Conservation (phyloP, 768 basidiomycete genomes). For the Suillus luteus region DNA sequence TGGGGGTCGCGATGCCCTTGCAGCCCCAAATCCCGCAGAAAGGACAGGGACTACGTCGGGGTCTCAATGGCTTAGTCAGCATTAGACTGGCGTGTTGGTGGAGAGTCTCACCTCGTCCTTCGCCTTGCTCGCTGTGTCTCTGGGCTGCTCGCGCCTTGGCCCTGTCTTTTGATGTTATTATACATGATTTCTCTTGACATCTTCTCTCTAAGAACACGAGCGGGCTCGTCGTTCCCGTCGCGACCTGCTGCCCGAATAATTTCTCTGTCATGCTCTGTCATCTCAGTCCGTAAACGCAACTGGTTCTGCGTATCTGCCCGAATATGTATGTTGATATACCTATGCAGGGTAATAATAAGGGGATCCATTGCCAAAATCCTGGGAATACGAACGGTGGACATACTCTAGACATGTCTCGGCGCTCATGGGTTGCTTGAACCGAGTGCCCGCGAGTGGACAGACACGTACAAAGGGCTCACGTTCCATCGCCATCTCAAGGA, state of each 20-base stretch:
- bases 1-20: neutral
- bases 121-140: neutral
- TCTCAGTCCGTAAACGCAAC: slow-evolving; percentile 17
- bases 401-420: slow-evolving; percentile 1
- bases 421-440: neutral
- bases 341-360: neutral
- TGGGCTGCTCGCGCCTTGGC: neutral
- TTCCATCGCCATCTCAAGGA: neutral
- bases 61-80: neutral
- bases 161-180: neutral
- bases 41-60: neutral
- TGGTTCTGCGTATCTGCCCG: slow-evolving; percentile 22
- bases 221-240: neutral
- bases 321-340: slow-evolving; percentile 18
- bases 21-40: neutral
- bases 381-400: neutral
- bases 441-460: neutral
- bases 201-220: neutral
- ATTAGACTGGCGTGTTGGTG: neutral
- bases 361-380: neutral
- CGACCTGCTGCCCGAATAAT: slow-evolving; percentile 11
- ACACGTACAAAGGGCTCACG: neutral
- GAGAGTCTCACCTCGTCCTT: neutral
- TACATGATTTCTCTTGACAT: neutral
- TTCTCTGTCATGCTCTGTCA: slow-evolving; percentile 20